Percentiles rank a stretch among this genome's conserved stretches.
phyloP scores from a whole-genome alignment of 106 monocot species.

The Dactylorhiza incarnata region DNA sequence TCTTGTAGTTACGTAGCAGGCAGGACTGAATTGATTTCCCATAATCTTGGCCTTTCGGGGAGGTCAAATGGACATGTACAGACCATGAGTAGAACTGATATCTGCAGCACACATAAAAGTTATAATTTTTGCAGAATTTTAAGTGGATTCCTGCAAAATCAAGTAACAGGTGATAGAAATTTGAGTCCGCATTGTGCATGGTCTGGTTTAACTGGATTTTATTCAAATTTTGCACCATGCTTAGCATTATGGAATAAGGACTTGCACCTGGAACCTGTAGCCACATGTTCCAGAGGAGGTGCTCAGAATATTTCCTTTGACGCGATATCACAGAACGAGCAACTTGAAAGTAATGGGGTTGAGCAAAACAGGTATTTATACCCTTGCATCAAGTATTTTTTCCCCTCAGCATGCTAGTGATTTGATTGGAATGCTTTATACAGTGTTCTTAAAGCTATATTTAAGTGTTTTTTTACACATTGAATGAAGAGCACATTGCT shows the following conservation, averaged over 20 bases:
- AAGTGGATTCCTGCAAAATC: constrained; percentile 20
- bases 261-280: constrained; percentile 14
- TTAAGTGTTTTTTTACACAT: too few relatives aligned
- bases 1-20: constrained; percentile 29
- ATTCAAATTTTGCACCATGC: constrained; percentile 17
- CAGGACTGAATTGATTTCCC: constrained; percentile 14
- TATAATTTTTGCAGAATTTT: constrained; percentile 28
- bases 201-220: constrained; percentile 21
- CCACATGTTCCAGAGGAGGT: constrained; percentile 30
- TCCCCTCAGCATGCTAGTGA: background rate
- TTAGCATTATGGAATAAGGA: constrained; percentile 17
- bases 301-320: constrained; percentile 51
- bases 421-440: background rate
- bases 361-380: constrained; percentile 8
- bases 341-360: constrained; percentile 25
- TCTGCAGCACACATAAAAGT: constrained; percentile 14
- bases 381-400: background rate
- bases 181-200: constrained; percentile 30
- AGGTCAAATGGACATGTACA: background rate
- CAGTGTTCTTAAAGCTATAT: too few relatives aligned
- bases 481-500: too few relatives aligned
- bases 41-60: background rate
- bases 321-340: constrained; percentile 27
- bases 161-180: constrained; percentile 16
- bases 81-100: constrained; percentile 6